Base-by-base conservation (phyloP, 2,329 filamentous ascomycete species). In the Elsinoe ampelina region DNA sequence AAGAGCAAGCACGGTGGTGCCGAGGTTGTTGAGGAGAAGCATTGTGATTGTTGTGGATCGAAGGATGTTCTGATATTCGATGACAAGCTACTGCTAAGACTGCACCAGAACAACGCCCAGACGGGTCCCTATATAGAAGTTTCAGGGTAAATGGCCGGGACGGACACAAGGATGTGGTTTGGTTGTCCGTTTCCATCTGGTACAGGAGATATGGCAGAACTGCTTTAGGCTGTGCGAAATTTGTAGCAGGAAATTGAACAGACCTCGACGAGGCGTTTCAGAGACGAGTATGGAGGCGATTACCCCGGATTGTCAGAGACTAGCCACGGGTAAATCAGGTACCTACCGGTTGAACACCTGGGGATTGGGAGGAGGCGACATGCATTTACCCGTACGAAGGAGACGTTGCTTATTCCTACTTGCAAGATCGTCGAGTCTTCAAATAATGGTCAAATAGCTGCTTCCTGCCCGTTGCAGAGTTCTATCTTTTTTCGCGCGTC, bases 261-360 rank as follows among this genome's bases (percentile, higher is more conserved):
- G 48, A 39, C 48, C 32, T 39, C 20, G 32, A 39, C 19, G 35
- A 39, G 48, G 17, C 32, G 48, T 52, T 52, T 52, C 48, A 52
- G 19, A 26, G n/a, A 22, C 32, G 32, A 52, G 15, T 19, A 22
- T 52, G 48, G n/a, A 52, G 26, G 19, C 26, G 32, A 19, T 15
- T 34, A 26, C 48, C 48, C 48, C 48, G 32, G 48, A 52, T 52
- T 52, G 26, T 39, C 26, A 13, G 32, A 35, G 48, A 52, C 34
- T 52, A 52, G 35, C 26, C n/a, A 39, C 48, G 48, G 48, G 34
- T 52, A 52, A 52, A 52, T 52, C 48, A 52, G 45, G 48, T 52
- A 52, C 48, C 19, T 52, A 52, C 48, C 48, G 48, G 48, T 39
- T 38, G 48, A 52, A 52, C 48, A 52, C 48, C 48, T 52, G 34